Evolutionary conservation across 495 filamentous ascomycete species (phyloP), one percentile per base, ranked within the genome.

Genomic region (Hyaloscypha variabilis): DNA sequence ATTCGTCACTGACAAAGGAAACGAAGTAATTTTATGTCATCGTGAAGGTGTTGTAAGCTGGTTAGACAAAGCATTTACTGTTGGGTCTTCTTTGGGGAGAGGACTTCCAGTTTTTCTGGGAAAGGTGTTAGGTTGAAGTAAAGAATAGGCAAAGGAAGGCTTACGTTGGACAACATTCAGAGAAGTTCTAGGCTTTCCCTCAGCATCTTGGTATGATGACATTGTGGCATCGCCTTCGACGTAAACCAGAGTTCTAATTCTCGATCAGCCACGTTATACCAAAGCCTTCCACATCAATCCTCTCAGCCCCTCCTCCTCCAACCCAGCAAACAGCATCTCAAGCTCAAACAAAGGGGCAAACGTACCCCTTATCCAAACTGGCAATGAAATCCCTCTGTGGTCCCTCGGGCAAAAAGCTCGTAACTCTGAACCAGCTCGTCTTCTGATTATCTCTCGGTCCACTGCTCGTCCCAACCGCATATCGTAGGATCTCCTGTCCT

Each of bases 341-440:
- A 62, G 30, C 36, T 66, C 57, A 56, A 60, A 49, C 29, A 62
- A 56, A 34, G 74, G 66, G 50, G n/a, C 6, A 67, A 26, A 85
- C 90, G 75, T 80, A 96, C 92, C 93, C 93, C 81, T 95, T 96
- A 31, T 81, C 84, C 76, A 96, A 76, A 62, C 77, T 75, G 60
- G 87, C 72, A 42, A 93, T 67, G 73, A 80, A 87, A 60, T 94
- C 88, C 70, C 88, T 86, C 73, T 83, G 78, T 24, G 77, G 84
- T 31, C 87, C 86, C 23, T 85, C 82, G 66, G 76, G 72, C 29
- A 76, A 60, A 76, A 95, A 95, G 78, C 80, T 82, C 5, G 84
- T 75, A 49, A 96, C 78, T 57, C 81, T 81, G 82, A 90, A 97
- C 87, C 87, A 97, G 81, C 86, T 92, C 19, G 89, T 91, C 68